Percentiles rank a stretch among this genome's conserved stretches.
phyloP scores from a whole-genome alignment of 1,139 yeast species.

The Yamadazyma jaroonii region DNA sequence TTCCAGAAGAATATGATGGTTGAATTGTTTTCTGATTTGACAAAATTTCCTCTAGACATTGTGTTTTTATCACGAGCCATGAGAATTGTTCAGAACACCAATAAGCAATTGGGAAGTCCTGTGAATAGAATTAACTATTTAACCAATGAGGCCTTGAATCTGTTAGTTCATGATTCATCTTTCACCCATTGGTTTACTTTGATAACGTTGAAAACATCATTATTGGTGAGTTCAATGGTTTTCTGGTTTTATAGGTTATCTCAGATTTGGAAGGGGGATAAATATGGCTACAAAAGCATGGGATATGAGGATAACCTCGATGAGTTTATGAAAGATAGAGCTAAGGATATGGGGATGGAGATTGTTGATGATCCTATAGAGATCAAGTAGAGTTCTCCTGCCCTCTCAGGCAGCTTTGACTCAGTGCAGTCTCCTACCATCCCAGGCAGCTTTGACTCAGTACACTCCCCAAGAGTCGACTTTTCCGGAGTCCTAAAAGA shows the following conservation, averaged over 20 bases:
- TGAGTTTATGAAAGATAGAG: constrained; percentile 38
- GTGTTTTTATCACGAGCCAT: constrained; percentile 67
- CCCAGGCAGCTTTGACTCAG: too few relatives aligned
- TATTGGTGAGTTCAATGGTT: constrained; percentile 42
- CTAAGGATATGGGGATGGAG: constrained; percentile 43
- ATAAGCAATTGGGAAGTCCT: constrained; percentile 66
- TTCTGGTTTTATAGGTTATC: constrained; percentile 40
- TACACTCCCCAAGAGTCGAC: too few relatives aligned
- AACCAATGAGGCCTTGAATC: constrained; percentile 50
- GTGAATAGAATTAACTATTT: constrained; percentile 66
- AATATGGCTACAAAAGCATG: constrained; percentile 29
- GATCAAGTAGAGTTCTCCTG: neutral
- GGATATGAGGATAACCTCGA: constrained; percentile 52
- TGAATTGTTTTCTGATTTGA: constrained; percentile 56
- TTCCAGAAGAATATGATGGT: constrained; percentile 20
- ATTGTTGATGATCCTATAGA: constrained; percentile 2
- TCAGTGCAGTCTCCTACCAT: too few relatives aligned
- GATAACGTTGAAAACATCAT: constrained; percentile 31
- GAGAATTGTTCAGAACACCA: constrained; percentile 71
- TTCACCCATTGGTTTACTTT: constrained; percentile 22
- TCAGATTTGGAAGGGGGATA: constrained; percentile 34
- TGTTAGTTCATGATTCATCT: constrained; percentile 16
- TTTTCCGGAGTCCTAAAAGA: too few relatives aligned
- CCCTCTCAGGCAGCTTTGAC: too few relatives aligned
- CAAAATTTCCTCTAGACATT: constrained; percentile 64